Evolutionary conservation across 2,329 filamentous ascomycete species (phyloP).

Genomic region (Cadophora malorum): DNA sequence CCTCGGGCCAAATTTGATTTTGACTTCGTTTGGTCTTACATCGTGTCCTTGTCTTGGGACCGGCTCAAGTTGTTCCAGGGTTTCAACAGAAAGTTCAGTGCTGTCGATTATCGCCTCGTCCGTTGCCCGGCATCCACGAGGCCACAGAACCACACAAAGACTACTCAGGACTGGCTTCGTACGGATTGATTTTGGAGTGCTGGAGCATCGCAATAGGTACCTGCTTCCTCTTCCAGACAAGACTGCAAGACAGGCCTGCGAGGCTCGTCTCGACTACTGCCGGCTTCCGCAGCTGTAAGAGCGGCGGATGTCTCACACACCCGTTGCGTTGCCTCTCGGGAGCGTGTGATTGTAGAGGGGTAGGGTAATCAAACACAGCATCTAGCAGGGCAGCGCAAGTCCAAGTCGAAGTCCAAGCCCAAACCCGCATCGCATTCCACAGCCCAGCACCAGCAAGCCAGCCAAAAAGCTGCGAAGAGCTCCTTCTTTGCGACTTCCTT

Average conservation of each 20-base stretch:
- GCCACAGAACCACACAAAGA: neutral
- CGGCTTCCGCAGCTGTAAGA: slow-evolving; percentile 33
- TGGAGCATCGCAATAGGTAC: neutral
- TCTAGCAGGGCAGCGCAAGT: slow-evolving; percentile 18
- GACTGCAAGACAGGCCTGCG: slow-evolving; percentile 19
- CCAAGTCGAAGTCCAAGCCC: slow-evolving; percentile 19
- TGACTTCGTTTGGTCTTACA: slow-evolving; percentile 1
- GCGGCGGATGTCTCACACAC: slow-evolving; percentile 38
- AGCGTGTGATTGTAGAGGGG: slow-evolving; percentile 32
- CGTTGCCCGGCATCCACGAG: slow-evolving; percentile 7
- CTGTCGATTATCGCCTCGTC: neutral
- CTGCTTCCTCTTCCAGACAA: slow-evolving; percentile 17
- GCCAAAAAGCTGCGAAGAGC: slow-evolving; percentile 13
- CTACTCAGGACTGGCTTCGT: neutral
- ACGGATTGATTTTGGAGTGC: neutral
- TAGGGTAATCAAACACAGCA: slow-evolving; percentile 38
- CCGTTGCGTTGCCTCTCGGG: slow-evolving; percentile 28
- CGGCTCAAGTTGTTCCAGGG: neutral
- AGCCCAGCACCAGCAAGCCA: slow-evolving; percentile 16
- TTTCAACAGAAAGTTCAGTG: neutral
- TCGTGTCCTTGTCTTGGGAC: slow-evolving; percentile 5
- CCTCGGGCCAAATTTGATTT: slow-evolving; percentile 12
- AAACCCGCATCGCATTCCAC: slow-evolving; percentile 26
- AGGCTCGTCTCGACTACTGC: slow-evolving; percentile 32
- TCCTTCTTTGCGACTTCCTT: neutral